Evolutionary conservation across 352 stramenopile genomes (phyloP), one percentile per base, ranked within the genome.

Genomic region (Globisporangium cederbergense): DNA sequence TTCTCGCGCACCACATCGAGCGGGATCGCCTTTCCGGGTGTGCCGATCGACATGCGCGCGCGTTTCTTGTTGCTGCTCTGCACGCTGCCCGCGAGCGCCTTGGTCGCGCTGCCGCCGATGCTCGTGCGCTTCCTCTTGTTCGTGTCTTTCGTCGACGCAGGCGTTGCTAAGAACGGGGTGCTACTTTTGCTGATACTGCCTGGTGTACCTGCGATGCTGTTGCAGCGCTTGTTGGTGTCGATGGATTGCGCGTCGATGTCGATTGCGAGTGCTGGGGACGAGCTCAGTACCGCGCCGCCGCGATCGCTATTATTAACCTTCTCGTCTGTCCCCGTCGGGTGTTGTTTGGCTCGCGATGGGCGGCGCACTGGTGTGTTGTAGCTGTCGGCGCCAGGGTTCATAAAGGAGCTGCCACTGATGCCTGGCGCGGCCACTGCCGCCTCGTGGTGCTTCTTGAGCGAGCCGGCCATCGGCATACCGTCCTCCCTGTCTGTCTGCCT

Each of bases 1-100:
- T 85, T 68, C 46, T 88, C 76, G 18, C 88, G 81, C 32, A 68
- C 53, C 16, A 71, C 58, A 40, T 78, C 74, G 63, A 96, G 73
- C 36, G 84, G 86, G 13, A 70, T 90, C 32, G 79, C 88, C 70
- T 93, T 95, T 10, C 84, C 85, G 0, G 86, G 86, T 2, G 78
- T 86, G 25, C 81, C 76, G 52, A 93, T 78, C 30, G 84, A 91
- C 65, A 80, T 70, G 9, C 81, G 68, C 51, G 73, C 72, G 32
- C 84, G 76, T 57, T 90, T 91, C 70, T 89, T 91, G 52, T 64
- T 67, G 51, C 58, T 69, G 59, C 66, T 73, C 47, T 40, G 16
- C 13, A 54, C 43, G 20, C 55, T 60, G 22, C 68, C 43, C 0
- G 64, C 54, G 30, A 72, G 52, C 10, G 72, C 68, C 61, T 74